A percentile compares a stretch with the other conserved stretches of the same genome.
These are phyloP conservation scores for Boletellus ananas DNA, from an alignment of 768 basidiomycete species.

Conservation along the genomic window DNA sequence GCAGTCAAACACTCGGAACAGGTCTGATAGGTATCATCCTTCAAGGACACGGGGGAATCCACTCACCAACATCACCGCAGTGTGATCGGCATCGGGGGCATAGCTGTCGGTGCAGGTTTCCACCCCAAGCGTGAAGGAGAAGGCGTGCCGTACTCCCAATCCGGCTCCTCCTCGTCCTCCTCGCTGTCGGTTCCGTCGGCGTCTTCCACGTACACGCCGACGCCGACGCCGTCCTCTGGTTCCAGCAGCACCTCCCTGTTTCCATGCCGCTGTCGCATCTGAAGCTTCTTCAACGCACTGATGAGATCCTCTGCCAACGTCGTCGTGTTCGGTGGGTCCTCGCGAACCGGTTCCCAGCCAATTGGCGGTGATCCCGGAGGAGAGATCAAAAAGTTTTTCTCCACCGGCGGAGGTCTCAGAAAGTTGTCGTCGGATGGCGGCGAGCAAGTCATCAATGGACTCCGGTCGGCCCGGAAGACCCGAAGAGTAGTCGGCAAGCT, in stretches of 20 bases:
- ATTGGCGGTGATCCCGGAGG: slow-evolving; percentile 97
- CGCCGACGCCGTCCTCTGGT: slow-evolving; percentile 65
- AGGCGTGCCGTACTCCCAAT: slow-evolving; percentile 58
- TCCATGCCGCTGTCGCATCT: slow-evolving; percentile 43
- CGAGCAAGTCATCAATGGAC: slow-evolving; percentile 47
- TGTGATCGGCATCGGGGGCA: slow-evolving; percentile 46
- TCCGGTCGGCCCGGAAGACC: slow-evolving; percentile 72
- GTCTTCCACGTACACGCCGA: slow-evolving; percentile 77
- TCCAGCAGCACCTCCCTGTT: slow-evolving; percentile 60
- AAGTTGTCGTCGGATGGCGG: slow-evolving; percentile 25
- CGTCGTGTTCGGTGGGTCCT: slow-evolving; percentile 83
- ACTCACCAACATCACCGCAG: slow-evolving; percentile 27
- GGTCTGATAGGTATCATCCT: slow-evolving; percentile 75
- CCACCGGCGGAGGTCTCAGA: slow-evolving; percentile 71
- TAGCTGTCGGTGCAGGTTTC: slow-evolving; percentile 49
- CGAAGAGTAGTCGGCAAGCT: slow-evolving; percentile 54
- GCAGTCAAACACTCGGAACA: slow-evolving; percentile 64
- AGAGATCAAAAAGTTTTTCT: slow-evolving; percentile 96
- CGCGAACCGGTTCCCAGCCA: slow-evolving; percentile 89
- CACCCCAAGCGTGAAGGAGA: slow-evolving; percentile 50
- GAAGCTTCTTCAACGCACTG: slow-evolving; percentile 67
- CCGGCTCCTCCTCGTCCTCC: slow-evolving; percentile 27
- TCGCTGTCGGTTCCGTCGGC: slow-evolving; percentile 44
- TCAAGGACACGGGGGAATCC: slow-evolving; percentile 11
- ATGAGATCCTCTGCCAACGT: slow-evolving; percentile 90